Evolutionary conservation across 768 basidiomycete genomes (phyloP).

Genomic region (Fomitopsis serialis): DNA sequence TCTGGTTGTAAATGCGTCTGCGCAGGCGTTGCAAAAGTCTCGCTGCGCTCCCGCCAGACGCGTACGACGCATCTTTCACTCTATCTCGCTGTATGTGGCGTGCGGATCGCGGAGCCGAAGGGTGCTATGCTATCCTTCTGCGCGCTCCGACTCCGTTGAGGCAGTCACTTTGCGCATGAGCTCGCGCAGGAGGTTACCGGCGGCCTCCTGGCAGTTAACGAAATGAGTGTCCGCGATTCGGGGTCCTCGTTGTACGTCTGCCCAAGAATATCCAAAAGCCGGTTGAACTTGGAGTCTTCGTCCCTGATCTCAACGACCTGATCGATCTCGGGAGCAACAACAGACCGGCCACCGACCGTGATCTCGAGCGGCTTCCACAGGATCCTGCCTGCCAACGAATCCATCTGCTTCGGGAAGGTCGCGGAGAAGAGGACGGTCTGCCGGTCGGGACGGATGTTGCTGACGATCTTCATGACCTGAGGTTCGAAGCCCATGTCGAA

Average conservation of each 20-base stretch:
- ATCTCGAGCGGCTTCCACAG: slow-evolving; percentile 92
- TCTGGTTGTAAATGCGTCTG: no score
- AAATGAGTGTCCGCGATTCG: slow-evolving; percentile 94
- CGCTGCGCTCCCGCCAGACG: no score
- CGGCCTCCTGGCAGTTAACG: slow-evolving; percentile 95
- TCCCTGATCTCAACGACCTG: slow-evolving; percentile 94
- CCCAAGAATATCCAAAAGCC: slow-evolving; percentile 91
- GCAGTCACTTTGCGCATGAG: slow-evolving; percentile 93
- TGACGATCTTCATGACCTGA: slow-evolving; percentile 99
- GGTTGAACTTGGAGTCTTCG: slow-evolving; percentile 93
- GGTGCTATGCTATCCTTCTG: no score
- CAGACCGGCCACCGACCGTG: slow-evolving; percentile 96
- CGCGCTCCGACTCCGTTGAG: no score
- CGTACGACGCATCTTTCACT: no score
- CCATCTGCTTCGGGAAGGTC: slow-evolving; percentile 99
- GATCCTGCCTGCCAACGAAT: slow-evolving; percentile 93
- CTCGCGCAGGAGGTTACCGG: slow-evolving; percentile 92
- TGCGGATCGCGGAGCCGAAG: no score
- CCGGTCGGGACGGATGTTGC: slow-evolving; percentile 95
- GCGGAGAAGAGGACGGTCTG: slow-evolving; percentile 98
- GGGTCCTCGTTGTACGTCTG: slow-evolving; percentile 97
- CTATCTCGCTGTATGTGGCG: no score
- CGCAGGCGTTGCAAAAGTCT: no score
- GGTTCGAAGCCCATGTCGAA: slow-evolving; percentile 99
- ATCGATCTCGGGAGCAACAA: slow-evolving; percentile 96